Evolutionary conservation across 2,329 filamentous ascomycete species (phyloP), one percentile per base, ranked within the genome.

Genomic region (Phialophora chinensis): DNA sequence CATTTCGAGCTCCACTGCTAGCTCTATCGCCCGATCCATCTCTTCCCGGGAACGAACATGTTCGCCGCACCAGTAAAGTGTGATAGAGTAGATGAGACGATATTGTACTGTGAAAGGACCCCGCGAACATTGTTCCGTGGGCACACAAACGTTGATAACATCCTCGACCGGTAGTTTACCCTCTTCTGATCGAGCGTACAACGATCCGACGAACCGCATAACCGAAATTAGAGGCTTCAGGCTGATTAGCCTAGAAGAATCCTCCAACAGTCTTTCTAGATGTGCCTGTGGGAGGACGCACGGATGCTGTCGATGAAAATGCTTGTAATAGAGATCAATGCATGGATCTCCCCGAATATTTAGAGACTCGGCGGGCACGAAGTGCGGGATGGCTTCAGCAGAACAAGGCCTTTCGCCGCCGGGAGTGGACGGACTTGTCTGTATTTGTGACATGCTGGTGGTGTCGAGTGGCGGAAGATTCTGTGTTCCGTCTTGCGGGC

Each of bases 1-100:
- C 72, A 77, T 74, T 17, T 62, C 50, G 10, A 76, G 50, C 14
- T 74, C 71, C 49, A 75, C 20, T 1, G 72, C 75, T 7, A 73
- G 58, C n/a, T 49, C 42, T 6, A 67, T 66, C n/a, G 74, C 73
- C 10, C 14, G 12, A 38, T 73, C 68, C 44, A 74, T 72, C 20
- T 92, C 83, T 55, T 89, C 83, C 11, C 87, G 83, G 0, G 91
- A 90, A 74, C 87, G 87, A 29, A 87, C 85, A 52, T 90, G 88
- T 70, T 93, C 85, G 73, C 90, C 90, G 70, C 86, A 88, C 4
- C 91, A 91, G 75, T 97, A 91, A 7, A 96, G 82, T 0, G 88
- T 89, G 69, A 97, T 88, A 25, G 92, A 85, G 62, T 92, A 85
- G 3, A 97, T 82, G 53, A 96, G 79, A 75, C 95, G 83, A 2